These are phyloP conservation scores for Tolypocladium album DNA, from an alignment of 2,329 filamentous ascomycete species.

Conservation along the genomic window DNA sequence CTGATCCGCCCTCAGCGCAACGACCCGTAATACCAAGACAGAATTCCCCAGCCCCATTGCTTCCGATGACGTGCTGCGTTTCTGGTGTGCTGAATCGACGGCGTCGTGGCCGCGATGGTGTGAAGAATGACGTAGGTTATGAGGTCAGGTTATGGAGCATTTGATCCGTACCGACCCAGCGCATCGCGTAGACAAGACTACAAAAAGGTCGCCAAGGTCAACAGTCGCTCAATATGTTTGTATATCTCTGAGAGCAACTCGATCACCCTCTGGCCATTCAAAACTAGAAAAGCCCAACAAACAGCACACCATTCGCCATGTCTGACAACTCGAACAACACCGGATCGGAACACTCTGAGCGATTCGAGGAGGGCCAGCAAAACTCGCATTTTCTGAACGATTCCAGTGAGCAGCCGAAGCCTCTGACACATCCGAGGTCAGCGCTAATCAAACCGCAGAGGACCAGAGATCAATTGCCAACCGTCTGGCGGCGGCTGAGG, in stretches of 20 bases:
- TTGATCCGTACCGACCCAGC: constrained; percentile 1
- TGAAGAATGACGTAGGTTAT: constrained; percentile 18
- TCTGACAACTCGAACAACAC: constrained; percentile 54
- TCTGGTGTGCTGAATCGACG: background rate
- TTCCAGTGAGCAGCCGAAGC: constrained; percentile 45
- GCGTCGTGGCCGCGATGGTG: background rate
- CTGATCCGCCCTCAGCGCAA: background rate
- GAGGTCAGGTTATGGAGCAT: constrained; percentile 15
- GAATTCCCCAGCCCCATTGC: background rate
- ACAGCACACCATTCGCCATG: constrained; percentile 13
- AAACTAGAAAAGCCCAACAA: background rate
- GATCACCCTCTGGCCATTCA: background rate
- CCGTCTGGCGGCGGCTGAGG: constrained; percentile 46
- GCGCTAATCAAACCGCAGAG: constrained; percentile 31
- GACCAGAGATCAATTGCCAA: constrained; percentile 63
- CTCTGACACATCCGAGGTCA: too few relatives aligned
- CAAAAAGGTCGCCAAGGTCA: constrained; percentile 2
- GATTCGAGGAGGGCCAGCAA: constrained; percentile 62
- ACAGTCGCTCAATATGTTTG: background rate
- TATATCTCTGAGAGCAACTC: background rate
- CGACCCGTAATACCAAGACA: background rate
- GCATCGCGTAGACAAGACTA: background rate
- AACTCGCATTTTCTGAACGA: constrained; percentile 60
- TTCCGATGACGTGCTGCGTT: background rate
- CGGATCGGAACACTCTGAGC: constrained; percentile 35